Base-by-base conservation (phyloP, 257 asterid genomes). In the Scutellaria minor region DNA sequence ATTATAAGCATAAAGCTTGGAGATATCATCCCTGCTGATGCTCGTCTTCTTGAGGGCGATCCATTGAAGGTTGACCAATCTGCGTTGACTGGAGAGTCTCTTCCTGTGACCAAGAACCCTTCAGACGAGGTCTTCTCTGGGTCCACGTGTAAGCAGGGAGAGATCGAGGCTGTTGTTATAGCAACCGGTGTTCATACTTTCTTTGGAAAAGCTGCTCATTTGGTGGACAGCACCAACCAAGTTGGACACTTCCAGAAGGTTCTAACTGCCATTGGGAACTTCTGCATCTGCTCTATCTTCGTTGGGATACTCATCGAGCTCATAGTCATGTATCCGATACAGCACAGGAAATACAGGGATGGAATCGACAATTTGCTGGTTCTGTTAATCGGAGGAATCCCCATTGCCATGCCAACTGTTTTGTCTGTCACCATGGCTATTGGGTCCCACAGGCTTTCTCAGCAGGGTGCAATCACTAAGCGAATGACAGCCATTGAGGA, bases 151-250 rank as follows among this genome's bases (percentile, higher is more conserved):
- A 92, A 92, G 80, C 98, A 92, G 74, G 98, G 98, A 31, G 98
- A 92, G 63, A 82, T 92, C 47, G 98, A 92, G 81, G 98, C 98
- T 31, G 93, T 92, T 3, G 98, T 92, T 8, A 92, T 92, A 68
- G 98, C 98, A 2, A 92, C 98, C 0, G 98, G 98, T 7, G 98
- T 92, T 8, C 98, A 90, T 62, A 92, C 98, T 7, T 92, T 92
- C 91, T 92, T 92, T 1, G 98, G 98, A n/a, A 92, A 92, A 86
- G 98, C 98, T 22, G 98, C 98, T 52, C 98, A 92, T 71, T 86
- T 90, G 54, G 98, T 92, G 24, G 98, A 92, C 61, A 92, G 98
- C 83, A 92, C 98, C 57, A 90, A 92, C 82, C 91, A 92, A 37
- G 98, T 92, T 14, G 98, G 98, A 10, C 98, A 92, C 67, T 92